Conservation (phyloP, 164 flowering plant genomes). For the grape (Vitis vinifera) region DNA sequence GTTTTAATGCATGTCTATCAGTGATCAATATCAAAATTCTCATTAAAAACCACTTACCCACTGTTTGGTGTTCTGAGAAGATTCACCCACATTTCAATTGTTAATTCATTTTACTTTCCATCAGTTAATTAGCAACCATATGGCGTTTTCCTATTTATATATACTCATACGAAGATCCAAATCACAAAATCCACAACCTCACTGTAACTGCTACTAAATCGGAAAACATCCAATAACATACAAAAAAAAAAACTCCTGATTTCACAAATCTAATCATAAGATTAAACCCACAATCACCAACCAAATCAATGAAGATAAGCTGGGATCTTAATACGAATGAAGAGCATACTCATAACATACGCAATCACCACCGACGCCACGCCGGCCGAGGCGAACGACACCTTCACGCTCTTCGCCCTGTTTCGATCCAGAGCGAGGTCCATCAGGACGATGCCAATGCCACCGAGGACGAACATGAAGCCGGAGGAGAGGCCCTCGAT, state of each 20-base stretch:
- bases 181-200: too few species aligned
- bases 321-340: slow-evolving; percentile 91
- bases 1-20: too few species aligned
- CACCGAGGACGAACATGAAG: slow-evolving; percentile 97
- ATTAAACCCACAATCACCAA: not conserved
- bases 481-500: slow-evolving; percentile 96
- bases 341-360: slow-evolving; percentile 94
- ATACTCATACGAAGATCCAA: too few species aligned
- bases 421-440: slow-evolving; percentile 80
- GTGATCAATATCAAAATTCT: too few species aligned
- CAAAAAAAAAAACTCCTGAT: not conserved
- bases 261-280: too few species aligned
- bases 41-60: too few species aligned
- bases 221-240: not conserved
- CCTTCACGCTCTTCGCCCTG: slow-evolving; percentile 64
- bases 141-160: too few species aligned
- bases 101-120: too few species aligned
- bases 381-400: slow-evolving; percentile 71
- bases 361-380: slow-evolving; percentile 60
- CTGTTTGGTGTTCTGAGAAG: too few species aligned
- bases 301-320: slow-evolving; percentile 63
- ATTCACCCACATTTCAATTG: too few species aligned
- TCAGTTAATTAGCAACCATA: too few species aligned
- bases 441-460: slow-evolving; percentile 75
- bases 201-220: too few species aligned